Base-by-base conservation (phyloP, 495 filamentous ascomycete genomes). In the Antarctomyces pellizariae region DNA sequence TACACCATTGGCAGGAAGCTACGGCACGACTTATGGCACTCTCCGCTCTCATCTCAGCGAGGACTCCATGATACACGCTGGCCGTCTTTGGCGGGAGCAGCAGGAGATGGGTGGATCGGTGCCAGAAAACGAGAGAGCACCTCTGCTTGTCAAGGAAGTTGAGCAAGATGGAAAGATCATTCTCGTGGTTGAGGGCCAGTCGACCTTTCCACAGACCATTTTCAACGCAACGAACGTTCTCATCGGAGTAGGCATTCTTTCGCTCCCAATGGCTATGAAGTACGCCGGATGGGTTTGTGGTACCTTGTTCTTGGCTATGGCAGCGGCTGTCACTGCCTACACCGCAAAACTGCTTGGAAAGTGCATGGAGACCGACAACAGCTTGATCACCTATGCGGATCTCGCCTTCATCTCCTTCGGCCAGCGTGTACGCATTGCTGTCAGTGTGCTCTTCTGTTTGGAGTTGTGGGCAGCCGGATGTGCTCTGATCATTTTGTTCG, bases 221-320 rank as follows among this genome's bases (percentile, higher is more conserved):
- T 91, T 97, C 52, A 97, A 97, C 45, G 86, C 78, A 9, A 80
- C 89, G 28, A 97, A 97, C 42, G 78, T 91, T 18, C 50, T 97
- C 21, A 83, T 97, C 34, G 86, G 86, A 10, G 69, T 97, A 24
- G 86, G 86, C 0, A 47, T 97, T 11, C 50, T 97, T 25, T 83
- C 75, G 51, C 55, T 97, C 30, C 89, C 86, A 7, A 60, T 97
- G 42, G 86, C 75, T 2, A 53, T 97, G 38, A 80, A 75, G 34
- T 82, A 93, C 39, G 68, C 76, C 15, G 86, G 86, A 13, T 95
- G 86, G 86, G 37, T 93, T 13, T 59, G 82, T 36, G 86, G 86
- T 30, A 56, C 90, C 42, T 31, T 53, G 5, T 74, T 84, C 30
- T 56, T 93, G n/a, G 36, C 62, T 5, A 67, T 75, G 22, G 69